Base-by-base conservation (phyloP, 495 filamentous ascomycete genomes). In the Penicillium salamii region DNA sequence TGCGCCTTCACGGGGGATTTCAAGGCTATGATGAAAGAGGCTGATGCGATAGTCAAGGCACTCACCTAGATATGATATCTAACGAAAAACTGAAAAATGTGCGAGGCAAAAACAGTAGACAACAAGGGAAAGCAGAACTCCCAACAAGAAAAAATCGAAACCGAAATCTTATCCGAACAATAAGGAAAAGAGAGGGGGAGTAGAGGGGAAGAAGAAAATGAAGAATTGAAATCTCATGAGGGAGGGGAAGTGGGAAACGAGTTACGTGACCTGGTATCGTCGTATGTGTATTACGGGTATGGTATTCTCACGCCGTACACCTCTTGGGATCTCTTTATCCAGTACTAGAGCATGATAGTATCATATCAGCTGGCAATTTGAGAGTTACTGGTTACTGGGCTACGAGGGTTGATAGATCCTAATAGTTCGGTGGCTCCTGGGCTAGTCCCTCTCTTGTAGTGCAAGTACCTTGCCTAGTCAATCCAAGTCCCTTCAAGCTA, bases 221-320 rank as follows among this genome's bases (percentile, higher is more conserved):
- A 75, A 72, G 70, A 69, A 72, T 55, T 66, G 61, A 69, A 69
- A 62, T 65, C 55, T 66, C 59, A 61, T 46, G 47, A 52, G 55
- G 57, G 60, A 52, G 66, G 63, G 65, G 63, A 65, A 74, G 66
- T 72, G 69, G 66, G 58, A 65, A 62, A 52, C 43, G 43, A 21
- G 34, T 45, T 52, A 46, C 50, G 43, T 46, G 43, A 46, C 29
- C 20, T n/a, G 18, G 18, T 23, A 28, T 39, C 6, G 26, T 21
- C 35, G 42, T 52, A 52, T 40, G 7, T 11, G 44, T 47, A 51
- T 35, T 45, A 42, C 24, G 7, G n/a, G 58, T 58, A 55, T 44
- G 13, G 45, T 55, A 54, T 38, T 29, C 23, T n/a, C n/a, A n/a
- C n/a, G n/a, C n/a, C n/a, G n/a, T n/a, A n/a, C n/a, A n/a, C n/a